A percentile compares a stretch with the other conserved stretches of the same genome.
These are phyloP conservation scores for Sinapis alba DNA, from an alignment of 441 rosid genomes.

Conservation along the genomic window DNA sequence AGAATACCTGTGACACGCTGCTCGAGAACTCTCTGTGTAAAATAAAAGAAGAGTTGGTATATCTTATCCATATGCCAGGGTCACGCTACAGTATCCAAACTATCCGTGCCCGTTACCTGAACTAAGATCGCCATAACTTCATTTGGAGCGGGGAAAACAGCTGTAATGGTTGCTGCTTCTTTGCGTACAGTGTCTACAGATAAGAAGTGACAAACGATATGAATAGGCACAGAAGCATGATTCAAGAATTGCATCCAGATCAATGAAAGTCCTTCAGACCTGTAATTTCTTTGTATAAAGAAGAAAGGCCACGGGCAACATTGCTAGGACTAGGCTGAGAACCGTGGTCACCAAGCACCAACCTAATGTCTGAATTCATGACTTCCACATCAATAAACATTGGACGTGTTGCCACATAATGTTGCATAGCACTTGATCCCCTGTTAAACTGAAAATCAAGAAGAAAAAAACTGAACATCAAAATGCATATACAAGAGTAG, in stretches of 20 bases:
- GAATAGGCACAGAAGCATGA: slow-evolving; percentile 27
- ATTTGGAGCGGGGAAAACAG: slow-evolving; percentile 98
- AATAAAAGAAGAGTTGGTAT: slow-evolving; percentile 30
- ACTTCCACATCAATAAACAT: slow-evolving; percentile 98
- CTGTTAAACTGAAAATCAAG: slow-evolving; percentile 82
- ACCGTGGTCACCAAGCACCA: slow-evolving; percentile 92
- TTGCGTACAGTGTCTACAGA: slow-evolving; percentile 89
- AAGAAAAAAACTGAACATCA: slow-evolving; percentile 24
- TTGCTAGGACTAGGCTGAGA: slow-evolving; percentile 93
- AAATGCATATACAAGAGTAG: slow-evolving; percentile 28
- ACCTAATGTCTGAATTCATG: slow-evolving; percentile 96
- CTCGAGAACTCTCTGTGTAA: slow-evolving; percentile 87
- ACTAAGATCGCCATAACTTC: slow-evolving; percentile 98
- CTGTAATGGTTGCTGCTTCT: slow-evolving; percentile 98
- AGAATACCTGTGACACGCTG: slow-evolving; percentile 95
- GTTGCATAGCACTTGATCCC: slow-evolving; percentile 99
- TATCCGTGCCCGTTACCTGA: slow-evolving; percentile 59
- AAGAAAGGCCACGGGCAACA: slow-evolving; percentile 96
- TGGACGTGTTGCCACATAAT: slow-evolving; percentile 98
- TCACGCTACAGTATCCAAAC: neutral
- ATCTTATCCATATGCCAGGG: slow-evolving; percentile 9
- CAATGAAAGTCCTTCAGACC: slow-evolving; percentile 54
- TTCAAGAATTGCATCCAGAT: slow-evolving; percentile 31
- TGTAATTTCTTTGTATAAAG: slow-evolving; percentile 93
- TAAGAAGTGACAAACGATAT: slow-evolving; percentile 34